phyloP scores from a whole-genome alignment of 1,139 yeast species.

The Suhomyces kunorum region DNA sequence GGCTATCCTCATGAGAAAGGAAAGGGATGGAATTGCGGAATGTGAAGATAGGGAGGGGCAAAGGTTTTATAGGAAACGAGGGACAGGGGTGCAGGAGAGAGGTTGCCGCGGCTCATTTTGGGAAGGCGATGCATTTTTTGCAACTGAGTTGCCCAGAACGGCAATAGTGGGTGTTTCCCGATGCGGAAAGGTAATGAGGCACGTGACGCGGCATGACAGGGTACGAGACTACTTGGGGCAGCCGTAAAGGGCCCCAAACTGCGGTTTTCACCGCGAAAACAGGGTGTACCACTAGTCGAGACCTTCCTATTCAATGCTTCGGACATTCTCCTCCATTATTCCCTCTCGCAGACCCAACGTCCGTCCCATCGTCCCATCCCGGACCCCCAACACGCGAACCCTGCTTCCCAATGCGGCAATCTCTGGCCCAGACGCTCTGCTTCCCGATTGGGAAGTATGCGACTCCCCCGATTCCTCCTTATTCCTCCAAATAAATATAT shows the following conservation, averaged over 20 bases:
- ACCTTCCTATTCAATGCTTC: too few relatives aligned
- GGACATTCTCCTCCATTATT: too few relatives aligned
- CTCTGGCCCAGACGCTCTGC: too few relatives aligned
- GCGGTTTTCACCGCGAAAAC: too few relatives aligned
- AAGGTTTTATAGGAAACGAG: conserved; percentile 7
- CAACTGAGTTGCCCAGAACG: conserved; percentile 3
- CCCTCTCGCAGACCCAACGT: neutral
- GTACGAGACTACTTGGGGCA: too few relatives aligned
- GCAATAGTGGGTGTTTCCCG: conserved; percentile 1
- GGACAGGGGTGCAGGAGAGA: too few relatives aligned
- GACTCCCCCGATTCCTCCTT: neutral
- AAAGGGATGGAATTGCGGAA: neutral
- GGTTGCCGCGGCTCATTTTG: too few relatives aligned
- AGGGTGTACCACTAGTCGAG: too few relatives aligned
- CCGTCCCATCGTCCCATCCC: neutral
- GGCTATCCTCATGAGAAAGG: conserved; percentile 13
- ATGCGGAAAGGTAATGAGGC: conserved; percentile 3
- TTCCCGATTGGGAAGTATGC: conserved; percentile 12
- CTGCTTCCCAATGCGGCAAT: conserved; percentile 5
- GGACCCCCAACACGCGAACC: neutral
- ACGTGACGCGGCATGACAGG: neutral
- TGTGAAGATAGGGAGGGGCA: conserved; percentile 1
- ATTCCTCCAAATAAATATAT: neutral
- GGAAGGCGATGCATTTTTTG: conserved; percentile 5
- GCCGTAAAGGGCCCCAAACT: too few relatives aligned